Evolutionary conservation across 257 asterid genomes (phyloP), one percentile per base, ranked within the genome.

Genomic region (Capsicum chinense): DNA sequence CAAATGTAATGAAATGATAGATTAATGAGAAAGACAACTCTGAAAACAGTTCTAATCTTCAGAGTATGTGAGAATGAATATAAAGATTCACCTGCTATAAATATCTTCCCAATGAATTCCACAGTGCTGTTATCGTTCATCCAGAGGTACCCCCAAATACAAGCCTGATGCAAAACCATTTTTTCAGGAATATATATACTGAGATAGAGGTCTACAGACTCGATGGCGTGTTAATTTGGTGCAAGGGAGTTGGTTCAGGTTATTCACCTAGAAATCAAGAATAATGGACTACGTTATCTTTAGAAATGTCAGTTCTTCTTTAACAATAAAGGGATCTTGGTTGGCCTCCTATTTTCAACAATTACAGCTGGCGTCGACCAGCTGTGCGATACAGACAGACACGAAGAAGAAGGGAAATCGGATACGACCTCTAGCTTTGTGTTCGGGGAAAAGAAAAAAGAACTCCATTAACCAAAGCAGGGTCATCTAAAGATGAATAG

Each of bases 71-170:
- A 73, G 56, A 76, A 88, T 52, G 76, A 78, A 62, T 64, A 69
- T 68, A 80, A 17, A 16, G 71, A 66, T 70, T 79, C 84, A 92
- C 98, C 98, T 87, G 99, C 98, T 73, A 96, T 85, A 88, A 95
- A 94, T 85, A 94, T 94, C 92, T 94, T 92, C 56, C 98, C 98
- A 9, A 90, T 79, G 85, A 92, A 87, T 84, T 93, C 97, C 85
- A 89, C 91, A 56, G 86, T 71, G 85, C 89, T 84, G 87, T 87
- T 94, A 86, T 94, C 95, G 87, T 94, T 86, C 52, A 94, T 86
- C 97, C 98, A 94, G 87, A 94, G 92, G 91, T 90, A 93, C 50
- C 85, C 88, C 98, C 98, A 95, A 80, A 94, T 88, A 81, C 97
- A 89, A 60, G 90, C 91, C 99, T 73, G 57, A 73, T 6, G 42